phyloP scores from a whole-genome alignment of 2,329 filamentous ascomycete genomes.

The Hypoxylon sp. region DNA sequence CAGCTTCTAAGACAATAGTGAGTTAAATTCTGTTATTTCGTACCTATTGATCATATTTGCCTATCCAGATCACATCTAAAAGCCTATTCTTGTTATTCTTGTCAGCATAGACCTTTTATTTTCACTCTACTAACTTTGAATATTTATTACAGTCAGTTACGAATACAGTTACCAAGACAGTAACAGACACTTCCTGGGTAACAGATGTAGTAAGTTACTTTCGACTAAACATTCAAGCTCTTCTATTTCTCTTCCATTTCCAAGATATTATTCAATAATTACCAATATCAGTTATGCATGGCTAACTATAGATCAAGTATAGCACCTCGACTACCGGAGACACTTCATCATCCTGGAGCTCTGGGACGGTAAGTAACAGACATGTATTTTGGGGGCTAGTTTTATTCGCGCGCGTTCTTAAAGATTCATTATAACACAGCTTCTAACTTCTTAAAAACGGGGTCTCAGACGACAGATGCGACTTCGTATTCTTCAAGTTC shows the following conservation, averaged over 20 bases:
- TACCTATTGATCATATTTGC: not conserved
- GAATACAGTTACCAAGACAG: constrained; percentile 29
- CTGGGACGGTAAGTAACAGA: constrained; percentile 18
- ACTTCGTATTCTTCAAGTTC: constrained; percentile 23
- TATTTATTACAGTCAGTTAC: constrained; percentile 23
- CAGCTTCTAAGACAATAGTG: constrained; percentile 27
- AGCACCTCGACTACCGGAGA: constrained; percentile 11
- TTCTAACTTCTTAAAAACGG: constrained; percentile 9
- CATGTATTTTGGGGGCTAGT: too few species aligned
- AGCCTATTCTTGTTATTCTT: too few species aligned
- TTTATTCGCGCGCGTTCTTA: not conserved
- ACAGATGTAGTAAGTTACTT: constrained; percentile 21
- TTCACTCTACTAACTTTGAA: constrained; percentile 3
- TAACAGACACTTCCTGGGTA: constrained; percentile 22
- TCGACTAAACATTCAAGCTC: not conserved
- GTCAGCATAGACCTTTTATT: not conserved
- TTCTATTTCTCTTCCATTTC: too few species aligned
- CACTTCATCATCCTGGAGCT: constrained; percentile 2
- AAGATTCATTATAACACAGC: not conserved
- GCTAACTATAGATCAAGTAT: constrained; percentile 29
- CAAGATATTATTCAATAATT: not conserved
- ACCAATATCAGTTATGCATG: not conserved
- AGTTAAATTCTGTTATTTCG: constrained; percentile 9
- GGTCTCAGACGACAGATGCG: constrained; percentile 10
- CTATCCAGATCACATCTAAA: not conserved